Conservation (phyloP, 2,329 filamentous ascomycete genomes). For the Aspergillus sp. region DNA sequence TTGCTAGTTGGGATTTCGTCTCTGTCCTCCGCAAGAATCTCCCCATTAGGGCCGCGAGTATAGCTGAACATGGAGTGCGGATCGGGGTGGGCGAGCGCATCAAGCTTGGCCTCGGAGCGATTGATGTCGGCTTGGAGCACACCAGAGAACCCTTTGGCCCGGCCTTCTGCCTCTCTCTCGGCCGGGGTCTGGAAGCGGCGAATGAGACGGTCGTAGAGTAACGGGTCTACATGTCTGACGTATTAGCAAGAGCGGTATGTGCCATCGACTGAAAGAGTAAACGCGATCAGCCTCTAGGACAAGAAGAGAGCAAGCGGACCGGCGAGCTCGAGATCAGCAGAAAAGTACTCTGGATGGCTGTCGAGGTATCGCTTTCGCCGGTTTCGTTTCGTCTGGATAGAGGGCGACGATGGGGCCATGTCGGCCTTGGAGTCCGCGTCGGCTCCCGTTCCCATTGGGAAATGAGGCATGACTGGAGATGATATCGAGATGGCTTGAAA, state of each 20-base stretch:
- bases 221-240: constrained; percentile 56
- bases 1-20: constrained; percentile 58
- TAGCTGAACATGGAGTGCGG: constrained; percentile 51
- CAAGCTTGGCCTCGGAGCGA: constrained; percentile 73
- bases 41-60: constrained; percentile 50
- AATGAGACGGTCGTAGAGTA: constrained; percentile 78
- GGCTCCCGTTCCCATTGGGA: constrained; percentile 33
- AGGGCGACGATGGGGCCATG: constrained; percentile 28
- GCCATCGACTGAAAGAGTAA: constrained; percentile 11
- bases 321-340: constrained; percentile 60
- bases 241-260: constrained; percentile 25
- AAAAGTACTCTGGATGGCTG: constrained; percentile 70
- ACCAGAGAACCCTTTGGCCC: constrained; percentile 72
- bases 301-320: constrained; percentile 44
- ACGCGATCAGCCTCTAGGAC: constrained; percentile 17
- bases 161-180: constrained; percentile 72
- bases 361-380: constrained; percentile 74
- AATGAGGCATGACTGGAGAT: constrained; percentile 33
- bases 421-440: constrained; percentile 11
- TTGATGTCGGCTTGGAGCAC: constrained; percentile 74
- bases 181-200: constrained; percentile 70
- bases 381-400: constrained; percentile 63
- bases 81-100: constrained; percentile 56
- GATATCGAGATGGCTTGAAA: constrained; percentile 3
- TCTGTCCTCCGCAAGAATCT: constrained; percentile 57